Base-by-base conservation (phyloP, 306 rosid species). In the Malus domestica region DNA sequence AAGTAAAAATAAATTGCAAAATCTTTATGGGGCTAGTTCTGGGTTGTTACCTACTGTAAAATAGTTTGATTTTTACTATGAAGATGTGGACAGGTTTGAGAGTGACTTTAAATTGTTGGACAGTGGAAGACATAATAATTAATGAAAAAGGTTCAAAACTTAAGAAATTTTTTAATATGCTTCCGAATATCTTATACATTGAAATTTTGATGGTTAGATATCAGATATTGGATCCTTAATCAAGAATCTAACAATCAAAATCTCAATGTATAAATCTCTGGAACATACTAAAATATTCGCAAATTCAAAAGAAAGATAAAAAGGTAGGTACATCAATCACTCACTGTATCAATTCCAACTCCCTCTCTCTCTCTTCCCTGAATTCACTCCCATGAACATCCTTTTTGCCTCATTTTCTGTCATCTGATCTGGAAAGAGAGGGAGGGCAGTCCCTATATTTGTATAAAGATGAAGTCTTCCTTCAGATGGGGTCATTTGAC, bases 351-450 rank as follows among this genome's bases (percentile, higher is more conserved):
- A 40, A 77, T 69, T 73, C 35, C 75, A 80, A 73, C 60, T 72
- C 67, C 58, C 40, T 30, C 11, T 7, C 33, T 51, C 54, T 59
- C 42, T 30, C 12, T 7, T 60, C 68, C 79, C 74, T 67, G 54
- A 59, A 77, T 80, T 80, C 78, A 64, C 81, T 74, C 76, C 52
- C 55, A 15, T 57, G 27, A 22, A 32, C 69, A 78, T 35, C 79
- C 80, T 61, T 78, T 78, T 75, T 61, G 83, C 83, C 83, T 78
- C 70, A 61, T 84, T 84, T 75, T 78, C 74, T 78, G 83, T 66
- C 74, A 74, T 78, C 79, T 75, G 85, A 85, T 78, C 83, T 81
- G 85, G 85, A 78, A 81, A 81, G 83, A 71, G 75, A 69, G 23
- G 68, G 52, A 64, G 73, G 72, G 58, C 55, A 67, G 74, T 76